Evolutionary conservation across 1,284 basidiomycete genomes (phyloP), one percentile per base, ranked within the genome.

Genomic region (Tilletia setariae): DNA sequence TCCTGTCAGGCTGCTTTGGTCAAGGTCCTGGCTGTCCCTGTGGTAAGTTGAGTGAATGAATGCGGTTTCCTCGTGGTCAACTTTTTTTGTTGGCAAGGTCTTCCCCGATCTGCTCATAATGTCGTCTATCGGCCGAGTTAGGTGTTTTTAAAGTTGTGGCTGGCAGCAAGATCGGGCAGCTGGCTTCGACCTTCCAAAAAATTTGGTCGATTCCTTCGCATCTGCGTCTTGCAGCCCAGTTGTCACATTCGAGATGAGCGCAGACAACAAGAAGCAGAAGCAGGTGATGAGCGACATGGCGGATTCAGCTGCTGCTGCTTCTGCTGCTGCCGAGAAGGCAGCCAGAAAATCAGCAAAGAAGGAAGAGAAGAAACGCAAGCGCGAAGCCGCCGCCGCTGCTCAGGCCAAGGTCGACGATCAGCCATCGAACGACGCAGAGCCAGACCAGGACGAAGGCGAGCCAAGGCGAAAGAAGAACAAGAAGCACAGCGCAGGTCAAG

Each of bases 401-500:
- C 19, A n/a, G 47, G 68, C 66, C 15, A 59, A 64, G n/a, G 68
- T 51, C 46, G 68, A 70, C 43, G 68, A 68, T 43, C 67, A 51
- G 7, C 56, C 56, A 13, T 16, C 67, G 2, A 65, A 66, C 47
- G 67, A 71, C 32, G 69, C 65, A 42, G 76, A 70, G 35, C 64
- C 56, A 63, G 70, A 71, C 59, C 65, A 67, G 23, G 72, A 70
- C 65, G 70, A 75, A 63, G 72, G 83, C 75, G 82, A 79, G 47
- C 83, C 84, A 78, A 84, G 82, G 76, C 72, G 74, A 63, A 82
- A 82, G 63, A 76, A 75, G 40, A 74, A 77, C 42, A 76, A 78
- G 30, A 81, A 83, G 64, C 75, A 32, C 67, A 71, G 1, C 56
- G 13, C 46, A 3, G 65, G 46, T 66, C 23, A 49, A 32, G 47